phyloP scores from a whole-genome alignment of 2,329 filamentous ascomycete genomes.

The Colletotrichum tropicale region DNA sequence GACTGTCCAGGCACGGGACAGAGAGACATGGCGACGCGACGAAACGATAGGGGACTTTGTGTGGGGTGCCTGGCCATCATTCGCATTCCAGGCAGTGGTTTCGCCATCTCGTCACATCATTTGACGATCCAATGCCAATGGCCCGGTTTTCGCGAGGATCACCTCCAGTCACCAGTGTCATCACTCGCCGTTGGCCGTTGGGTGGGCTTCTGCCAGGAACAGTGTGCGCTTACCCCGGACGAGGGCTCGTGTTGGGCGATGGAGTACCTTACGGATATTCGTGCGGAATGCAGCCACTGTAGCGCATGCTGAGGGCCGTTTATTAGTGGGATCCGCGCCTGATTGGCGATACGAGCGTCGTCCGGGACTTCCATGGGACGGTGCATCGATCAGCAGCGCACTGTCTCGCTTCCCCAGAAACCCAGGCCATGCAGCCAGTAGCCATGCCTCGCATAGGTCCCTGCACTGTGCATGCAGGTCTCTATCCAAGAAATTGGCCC shows the following conservation, averaged over 20 bases:
- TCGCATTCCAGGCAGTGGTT: constrained; percentile 1
- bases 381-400: background rate
- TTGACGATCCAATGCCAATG: background rate
- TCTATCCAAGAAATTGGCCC: background rate
- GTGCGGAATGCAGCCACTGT: constrained; percentile 15
- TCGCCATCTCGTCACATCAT: background rate
- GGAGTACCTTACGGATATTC: background rate
- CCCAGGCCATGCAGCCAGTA: background rate
- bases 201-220: constrained; percentile 10
- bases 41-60: background rate
- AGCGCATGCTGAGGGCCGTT: background rate
- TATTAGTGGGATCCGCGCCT: constrained; percentile 1
- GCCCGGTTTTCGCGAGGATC: background rate
- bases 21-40: background rate
- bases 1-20: background rate
- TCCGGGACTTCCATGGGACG: background rate
- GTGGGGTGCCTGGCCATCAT: background rate
- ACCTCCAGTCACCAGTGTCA: background rate
- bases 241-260: constrained; percentile 15
- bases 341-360: constrained; percentile 5
- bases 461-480: constrained; percentile 14
- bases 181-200: background rate
- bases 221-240: background rate
- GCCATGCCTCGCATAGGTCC: background rate
- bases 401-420: background rate